A percentile compares a stretch with the other conserved stretches of the same genome.
phyloP scores from a whole-genome alignment of 2,329 filamentous ascomycete species.

The Aurifilum marmelostoma region DNA sequence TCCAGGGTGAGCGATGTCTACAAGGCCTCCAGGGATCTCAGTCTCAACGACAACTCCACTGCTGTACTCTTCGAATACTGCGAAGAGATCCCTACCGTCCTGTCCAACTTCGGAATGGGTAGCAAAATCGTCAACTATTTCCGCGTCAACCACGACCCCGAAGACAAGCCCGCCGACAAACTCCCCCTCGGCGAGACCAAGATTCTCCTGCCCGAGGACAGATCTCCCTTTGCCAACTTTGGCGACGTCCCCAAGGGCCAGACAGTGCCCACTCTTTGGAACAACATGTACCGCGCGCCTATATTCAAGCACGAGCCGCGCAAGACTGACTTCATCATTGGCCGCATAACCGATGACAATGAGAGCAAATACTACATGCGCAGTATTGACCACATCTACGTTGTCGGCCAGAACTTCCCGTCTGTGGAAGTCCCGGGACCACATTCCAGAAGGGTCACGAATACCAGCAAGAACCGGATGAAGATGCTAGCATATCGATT shows the following conservation, averaged over 20 bases:
- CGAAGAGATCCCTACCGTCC: slow-evolving; percentile 86
- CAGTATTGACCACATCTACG: slow-evolving; percentile 87
- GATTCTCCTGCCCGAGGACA: slow-evolving; percentile 87
- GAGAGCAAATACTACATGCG: slow-evolving; percentile 80
- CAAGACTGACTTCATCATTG: slow-evolving; percentile 81
- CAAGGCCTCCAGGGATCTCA: slow-evolving; percentile 77
- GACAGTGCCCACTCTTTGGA: slow-evolving; percentile 87
- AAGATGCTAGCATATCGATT: slow-evolving; percentile 95
- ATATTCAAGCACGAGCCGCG: slow-evolving; percentile 85
- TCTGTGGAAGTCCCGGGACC: slow-evolving; percentile 90
- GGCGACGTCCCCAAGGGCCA: slow-evolving; percentile 91
- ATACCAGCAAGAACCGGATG: slow-evolving; percentile 93
- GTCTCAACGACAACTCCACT: slow-evolving; percentile 85
- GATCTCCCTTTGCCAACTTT: slow-evolving; percentile 94
- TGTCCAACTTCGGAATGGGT: slow-evolving; percentile 98
- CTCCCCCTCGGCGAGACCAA: slow-evolving; percentile 85
- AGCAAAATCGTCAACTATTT: slow-evolving; percentile 97
- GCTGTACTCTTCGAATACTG: slow-evolving; percentile 93
- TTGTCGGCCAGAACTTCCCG: slow-evolving; percentile 91
- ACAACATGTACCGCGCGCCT: slow-evolving; percentile 92
- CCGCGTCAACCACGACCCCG: slow-evolving; percentile 72
- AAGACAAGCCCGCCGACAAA: slow-evolving; percentile 77
- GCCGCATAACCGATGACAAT: slow-evolving; percentile 78
- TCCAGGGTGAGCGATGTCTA: slow-evolving; percentile 80
- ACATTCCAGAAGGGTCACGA: slow-evolving; percentile 92